Conservation (phyloP, 2,329 filamentous ascomycete genomes). For the Akanthomyces dipterigenus region DNA sequence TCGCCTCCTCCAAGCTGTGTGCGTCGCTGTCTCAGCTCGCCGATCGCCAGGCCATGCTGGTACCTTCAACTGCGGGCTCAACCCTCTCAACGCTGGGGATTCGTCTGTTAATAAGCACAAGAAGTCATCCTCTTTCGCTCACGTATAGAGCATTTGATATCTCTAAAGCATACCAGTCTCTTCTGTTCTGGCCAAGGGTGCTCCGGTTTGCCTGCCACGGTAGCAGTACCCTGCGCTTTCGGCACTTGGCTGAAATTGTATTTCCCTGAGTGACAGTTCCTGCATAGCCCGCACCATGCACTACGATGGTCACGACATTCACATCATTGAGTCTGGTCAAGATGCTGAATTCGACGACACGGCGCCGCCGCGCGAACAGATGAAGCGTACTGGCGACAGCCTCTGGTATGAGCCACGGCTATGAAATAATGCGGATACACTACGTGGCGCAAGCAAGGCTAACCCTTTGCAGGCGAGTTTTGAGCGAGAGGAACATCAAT, state of each 20-base stretch:
- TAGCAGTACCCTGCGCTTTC: background rate
- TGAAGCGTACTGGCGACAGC: conserved; percentile 8
- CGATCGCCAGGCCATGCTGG: background rate
- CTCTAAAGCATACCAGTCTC: background rate
- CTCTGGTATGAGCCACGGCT: conserved; percentile 1
- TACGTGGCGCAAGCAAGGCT: background rate
- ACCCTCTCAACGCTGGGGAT: background rate
- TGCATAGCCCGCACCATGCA: background rate
- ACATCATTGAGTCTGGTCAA: conserved; percentile 8
- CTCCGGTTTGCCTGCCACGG: background rate
- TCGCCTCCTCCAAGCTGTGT: background rate
- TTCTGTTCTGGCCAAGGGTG: background rate
- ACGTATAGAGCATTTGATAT: background rate
- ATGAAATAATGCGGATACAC: background rate
- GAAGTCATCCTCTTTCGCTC: too few species aligned
- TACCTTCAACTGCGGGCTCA: background rate
- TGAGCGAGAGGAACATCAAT: conserved; percentile 35
- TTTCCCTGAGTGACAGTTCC: background rate
- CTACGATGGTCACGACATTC: background rate
- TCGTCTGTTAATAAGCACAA: background rate
- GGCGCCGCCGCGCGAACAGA: conserved; percentile 4
- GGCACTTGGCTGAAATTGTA: background rate
- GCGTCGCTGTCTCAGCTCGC: background rate
- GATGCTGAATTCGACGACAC: conserved; percentile 1
- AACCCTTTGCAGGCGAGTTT: conserved; percentile 26